Conservation (phyloP, 192 early-diverging fungal species). For the Mortierella claussenii region DNA sequence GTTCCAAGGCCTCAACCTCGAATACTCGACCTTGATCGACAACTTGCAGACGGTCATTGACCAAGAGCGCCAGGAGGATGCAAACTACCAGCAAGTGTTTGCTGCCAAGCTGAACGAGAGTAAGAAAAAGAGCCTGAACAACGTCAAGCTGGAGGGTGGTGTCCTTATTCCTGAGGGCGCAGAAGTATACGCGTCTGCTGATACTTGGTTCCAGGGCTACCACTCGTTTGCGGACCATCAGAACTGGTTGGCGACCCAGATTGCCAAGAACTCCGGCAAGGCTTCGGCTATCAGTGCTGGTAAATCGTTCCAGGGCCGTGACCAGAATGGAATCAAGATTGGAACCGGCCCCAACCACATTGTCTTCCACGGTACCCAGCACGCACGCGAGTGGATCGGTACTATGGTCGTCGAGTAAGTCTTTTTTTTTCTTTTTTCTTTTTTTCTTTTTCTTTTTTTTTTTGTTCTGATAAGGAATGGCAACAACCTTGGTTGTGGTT, state of each 20-base stretch:
- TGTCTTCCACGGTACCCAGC: conserved; percentile 59
- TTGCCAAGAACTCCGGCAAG: conserved; percentile 28
- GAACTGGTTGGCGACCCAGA: conserved; percentile 27
- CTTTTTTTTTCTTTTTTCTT: not conserved
- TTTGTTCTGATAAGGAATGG: not conserved
- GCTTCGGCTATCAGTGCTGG: conserved; percentile 35
- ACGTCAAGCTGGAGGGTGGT: not conserved
- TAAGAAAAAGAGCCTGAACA: conserved; percentile 4
- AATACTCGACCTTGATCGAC: conserved; percentile 51
- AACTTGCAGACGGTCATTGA: conserved; percentile 61
- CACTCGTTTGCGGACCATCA: conserved; percentile 41
- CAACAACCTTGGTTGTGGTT: not conserved
- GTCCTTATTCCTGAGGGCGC: conserved; percentile 4
- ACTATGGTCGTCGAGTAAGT: conserved; percentile 61
- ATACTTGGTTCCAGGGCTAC: conserved; percentile 45
- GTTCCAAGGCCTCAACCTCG: conserved; percentile 39
- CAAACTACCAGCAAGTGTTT: conserved; percentile 23
- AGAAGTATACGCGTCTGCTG: conserved; percentile 22
- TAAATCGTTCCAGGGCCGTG: conserved; percentile 27
- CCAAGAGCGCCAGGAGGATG: conserved; percentile 42
- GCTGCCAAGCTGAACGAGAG: not conserved
- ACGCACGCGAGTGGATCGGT: conserved; percentile 72
- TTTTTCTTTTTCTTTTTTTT: not conserved
- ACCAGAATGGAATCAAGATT: conserved; percentile 42
- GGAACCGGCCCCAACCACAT: conserved; percentile 40